Evolutionary conservation across 306 rosid genomes (phyloP).

Genomic region (Macrotyloma uniflorum): DNA sequence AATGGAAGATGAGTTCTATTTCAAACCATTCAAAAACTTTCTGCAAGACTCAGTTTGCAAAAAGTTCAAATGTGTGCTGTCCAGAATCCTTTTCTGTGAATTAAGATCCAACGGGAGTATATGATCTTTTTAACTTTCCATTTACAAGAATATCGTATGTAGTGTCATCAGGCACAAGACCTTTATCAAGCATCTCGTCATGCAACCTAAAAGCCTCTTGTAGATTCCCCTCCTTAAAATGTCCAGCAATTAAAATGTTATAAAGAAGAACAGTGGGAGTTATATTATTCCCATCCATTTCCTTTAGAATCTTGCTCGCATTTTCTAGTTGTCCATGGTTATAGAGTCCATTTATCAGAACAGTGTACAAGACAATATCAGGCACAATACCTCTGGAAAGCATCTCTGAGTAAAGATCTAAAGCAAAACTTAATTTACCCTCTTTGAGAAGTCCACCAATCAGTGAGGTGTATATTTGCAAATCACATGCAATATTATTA

Average conservation of each 20-base stretch:
- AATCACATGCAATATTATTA: conserved; percentile 63
- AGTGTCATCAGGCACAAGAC: conserved; percentile 64
- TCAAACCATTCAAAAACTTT: conserved; percentile 20
- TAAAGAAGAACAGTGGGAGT: conserved; percentile 66
- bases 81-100: background rate
- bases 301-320: conserved; percentile 61
- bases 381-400: conserved; percentile 68
- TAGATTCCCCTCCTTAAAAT: conserved; percentile 72
- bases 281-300: conserved; percentile 52
- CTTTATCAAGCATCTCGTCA: conserved; percentile 87
- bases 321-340: conserved; percentile 65
- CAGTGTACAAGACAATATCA: conserved; percentile 53
- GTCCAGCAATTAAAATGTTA: conserved; percentile 67
- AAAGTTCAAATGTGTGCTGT: background rate
- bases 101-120: conserved; percentile 24
- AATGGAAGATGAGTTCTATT: conserved; percentile 8
- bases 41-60: background rate
- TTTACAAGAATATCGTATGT: conserved; percentile 72
- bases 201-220: conserved; percentile 74
- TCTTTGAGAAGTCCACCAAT: conserved; percentile 62
- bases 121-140: conserved; percentile 55
- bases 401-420: conserved; percentile 78
- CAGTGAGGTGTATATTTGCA: conserved; percentile 65
- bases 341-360: conserved; percentile 67
- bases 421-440: conserved; percentile 57